These are phyloP conservation scores for Lumnitzera littorea DNA, from an alignment of 345 rosid species.

Conservation along the genomic window DNA sequence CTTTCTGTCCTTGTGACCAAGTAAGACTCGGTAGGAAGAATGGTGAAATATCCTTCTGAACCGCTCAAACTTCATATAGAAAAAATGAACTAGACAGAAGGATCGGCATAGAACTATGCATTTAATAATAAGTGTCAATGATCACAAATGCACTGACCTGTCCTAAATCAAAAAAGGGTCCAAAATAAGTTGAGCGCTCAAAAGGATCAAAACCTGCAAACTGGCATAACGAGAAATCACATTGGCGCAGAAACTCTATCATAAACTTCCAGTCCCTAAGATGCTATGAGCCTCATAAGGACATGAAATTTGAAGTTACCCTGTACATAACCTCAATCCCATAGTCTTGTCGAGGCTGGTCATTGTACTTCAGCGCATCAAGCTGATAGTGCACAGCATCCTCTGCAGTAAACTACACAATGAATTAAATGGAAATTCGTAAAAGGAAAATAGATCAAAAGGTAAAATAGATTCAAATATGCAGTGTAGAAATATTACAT, in stretches of 20 bases:
- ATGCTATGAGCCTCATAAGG: background rate
- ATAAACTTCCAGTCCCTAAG: background rate
- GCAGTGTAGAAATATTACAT: constrained; percentile 31
- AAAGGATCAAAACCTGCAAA: constrained; percentile 98
- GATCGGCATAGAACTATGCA: background rate
- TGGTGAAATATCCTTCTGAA: constrained; percentile 92
- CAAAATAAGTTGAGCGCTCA: constrained; percentile 89
- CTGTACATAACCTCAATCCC: constrained; percentile 90
- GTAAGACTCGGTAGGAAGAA: constrained; percentile 78
- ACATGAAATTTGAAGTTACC: constrained; percentile 28
- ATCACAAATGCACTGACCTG: constrained; percentile 41
- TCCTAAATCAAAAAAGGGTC: constrained; percentile 83
- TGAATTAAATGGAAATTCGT: constrained; percentile 14
- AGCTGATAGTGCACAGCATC: constrained; percentile 77
- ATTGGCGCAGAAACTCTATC: background rate
- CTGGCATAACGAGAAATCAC: constrained; percentile 28
- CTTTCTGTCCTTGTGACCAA: constrained; percentile 79
- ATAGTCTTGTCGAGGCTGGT: constrained; percentile 79
- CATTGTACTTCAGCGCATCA: constrained; percentile 80
- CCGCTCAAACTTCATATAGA: constrained; percentile 65
- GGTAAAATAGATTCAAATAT: too few species aligned
- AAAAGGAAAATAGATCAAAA: background rate
- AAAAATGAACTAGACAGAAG: constrained; percentile 1
- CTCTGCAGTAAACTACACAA: constrained; percentile 78
- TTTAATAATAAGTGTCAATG: background rate